These are phyloP conservation scores for Metschnikowia colocasiae DNA, from an alignment of 805 yeast species.

Conservation along the genomic window DNA sequence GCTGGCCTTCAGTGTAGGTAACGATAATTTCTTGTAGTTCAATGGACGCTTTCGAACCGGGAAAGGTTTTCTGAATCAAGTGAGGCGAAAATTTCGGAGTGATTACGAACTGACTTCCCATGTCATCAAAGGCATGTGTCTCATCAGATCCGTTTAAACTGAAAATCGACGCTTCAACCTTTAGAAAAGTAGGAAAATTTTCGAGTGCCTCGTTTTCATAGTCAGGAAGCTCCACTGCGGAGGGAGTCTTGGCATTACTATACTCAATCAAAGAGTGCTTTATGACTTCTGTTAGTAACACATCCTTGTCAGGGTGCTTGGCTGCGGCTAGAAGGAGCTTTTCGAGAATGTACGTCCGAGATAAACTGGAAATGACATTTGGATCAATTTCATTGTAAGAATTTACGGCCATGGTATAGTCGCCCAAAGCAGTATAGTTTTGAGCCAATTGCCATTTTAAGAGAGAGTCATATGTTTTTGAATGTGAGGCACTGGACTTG, in stretches of 20 bases:
- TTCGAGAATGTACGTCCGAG: not conserved
- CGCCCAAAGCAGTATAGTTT: constrained; percentile 26
- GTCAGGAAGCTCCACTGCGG: not conserved
- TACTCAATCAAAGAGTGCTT: constrained; percentile 2
- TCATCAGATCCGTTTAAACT: constrained; percentile 13
- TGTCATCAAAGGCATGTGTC: constrained; percentile 17
- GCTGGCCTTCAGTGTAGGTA: not conserved
- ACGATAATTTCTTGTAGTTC: not conserved
- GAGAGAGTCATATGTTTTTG: not conserved
- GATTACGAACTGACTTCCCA: constrained; percentile 16
- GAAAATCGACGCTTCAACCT: constrained; percentile 17
- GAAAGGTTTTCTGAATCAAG: not conserved
- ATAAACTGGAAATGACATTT: not conserved
- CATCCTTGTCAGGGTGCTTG: not conserved
- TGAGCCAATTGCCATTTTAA: constrained; percentile 52
- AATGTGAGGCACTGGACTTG: not conserved
- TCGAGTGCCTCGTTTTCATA: not conserved
- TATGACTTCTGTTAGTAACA: not conserved
- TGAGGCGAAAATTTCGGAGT: not conserved
- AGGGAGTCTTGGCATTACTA: not conserved
- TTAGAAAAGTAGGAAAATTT: constrained; percentile 2
- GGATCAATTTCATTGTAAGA: not conserved
- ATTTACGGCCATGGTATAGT: constrained; percentile 7
- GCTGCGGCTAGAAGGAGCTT: not conserved
- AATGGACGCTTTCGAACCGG: not conserved